These are phyloP conservation scores for Phialophora expanda DNA, from an alignment of 2,329 filamentous ascomycete genomes.

Conservation along the genomic window DNA sequence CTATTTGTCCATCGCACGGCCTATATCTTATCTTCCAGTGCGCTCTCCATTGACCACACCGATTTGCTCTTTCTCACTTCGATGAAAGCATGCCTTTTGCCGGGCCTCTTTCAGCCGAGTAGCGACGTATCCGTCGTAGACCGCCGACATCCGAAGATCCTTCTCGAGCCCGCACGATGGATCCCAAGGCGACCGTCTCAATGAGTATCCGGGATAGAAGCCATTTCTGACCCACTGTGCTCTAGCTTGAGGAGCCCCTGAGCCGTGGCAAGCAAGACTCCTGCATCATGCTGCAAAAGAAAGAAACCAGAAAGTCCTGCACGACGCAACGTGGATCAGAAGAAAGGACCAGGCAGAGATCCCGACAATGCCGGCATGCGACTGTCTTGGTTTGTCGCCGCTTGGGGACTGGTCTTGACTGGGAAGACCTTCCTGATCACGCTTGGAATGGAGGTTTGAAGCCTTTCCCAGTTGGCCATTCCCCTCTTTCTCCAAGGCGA, in stretches of 20 bases:
- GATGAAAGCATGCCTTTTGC: background rate
- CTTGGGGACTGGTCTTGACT: background rate
- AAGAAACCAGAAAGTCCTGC: conserved; percentile 6
- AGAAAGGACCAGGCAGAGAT: conserved; percentile 30
- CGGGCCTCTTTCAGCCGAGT: background rate
- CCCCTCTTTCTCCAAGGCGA: background rate
- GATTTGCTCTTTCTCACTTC: background rate
- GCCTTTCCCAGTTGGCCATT: conserved; percentile 9
- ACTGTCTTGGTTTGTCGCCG: background rate
- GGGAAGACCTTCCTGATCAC: background rate
- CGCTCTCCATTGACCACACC: background rate
- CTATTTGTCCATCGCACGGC: conserved; percentile 8
- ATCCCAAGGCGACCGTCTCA: background rate
- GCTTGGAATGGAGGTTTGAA: background rate
- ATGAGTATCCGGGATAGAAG: background rate
- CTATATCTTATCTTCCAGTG: conserved; percentile 15
- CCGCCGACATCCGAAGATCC: conserved; percentile 16
- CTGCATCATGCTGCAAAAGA: conserved; percentile 14
- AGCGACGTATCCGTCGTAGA: conserved; percentile 11
- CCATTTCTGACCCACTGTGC: background rate
- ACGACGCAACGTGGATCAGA: conserved; percentile 20
- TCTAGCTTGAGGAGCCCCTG: background rate
- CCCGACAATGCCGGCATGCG: conserved; percentile 6
- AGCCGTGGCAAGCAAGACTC: background rate
- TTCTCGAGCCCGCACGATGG: background rate